phyloP scores from a whole-genome alignment of 2,329 filamentous ascomycete species.

The Arthrobotrys musiformis region DNA sequence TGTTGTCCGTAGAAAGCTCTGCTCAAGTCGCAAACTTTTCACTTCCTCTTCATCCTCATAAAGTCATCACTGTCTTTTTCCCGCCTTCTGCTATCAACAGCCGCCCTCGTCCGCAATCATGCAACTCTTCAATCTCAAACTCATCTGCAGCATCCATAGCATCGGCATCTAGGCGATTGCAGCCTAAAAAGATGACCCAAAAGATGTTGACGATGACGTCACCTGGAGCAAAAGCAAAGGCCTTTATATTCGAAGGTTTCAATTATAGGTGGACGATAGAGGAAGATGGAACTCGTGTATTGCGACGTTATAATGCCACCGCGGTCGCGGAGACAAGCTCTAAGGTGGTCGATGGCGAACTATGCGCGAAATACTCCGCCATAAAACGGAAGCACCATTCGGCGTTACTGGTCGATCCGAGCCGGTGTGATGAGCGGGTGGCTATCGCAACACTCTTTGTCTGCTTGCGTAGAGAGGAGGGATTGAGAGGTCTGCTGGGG shows the following conservation, averaged over 20 bases:
- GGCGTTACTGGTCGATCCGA: constrained; percentile 45
- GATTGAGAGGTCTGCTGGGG: constrained; percentile 43
- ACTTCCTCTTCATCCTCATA: constrained; percentile 47
- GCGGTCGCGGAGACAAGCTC: constrained; percentile 23
- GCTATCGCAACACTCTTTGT: constrained; percentile 49
- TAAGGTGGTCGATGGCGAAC: constrained; percentile 24
- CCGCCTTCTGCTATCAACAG: constrained; percentile 34
- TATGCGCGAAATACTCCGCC: constrained; percentile 48
- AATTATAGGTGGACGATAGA: constrained; percentile 47
- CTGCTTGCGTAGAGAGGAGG: constrained; percentile 44
- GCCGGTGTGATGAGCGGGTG: constrained; percentile 51
- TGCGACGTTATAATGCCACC: constrained; percentile 34
- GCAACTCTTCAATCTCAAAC: constrained; percentile 49
- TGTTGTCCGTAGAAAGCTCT: constrained; percentile 35
- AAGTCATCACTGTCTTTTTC: constrained; percentile 53
- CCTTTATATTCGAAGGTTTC: constrained; percentile 33
- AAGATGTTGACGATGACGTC: constrained; percentile 54
- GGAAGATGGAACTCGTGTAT: constrained; percentile 34
- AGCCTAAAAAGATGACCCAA: constrained; percentile 49
- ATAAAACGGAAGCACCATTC: constrained; percentile 46
- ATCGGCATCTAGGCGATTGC: constrained; percentile 32
- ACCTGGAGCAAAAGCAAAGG: constrained; percentile 33
- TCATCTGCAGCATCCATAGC: constrained; percentile 42
- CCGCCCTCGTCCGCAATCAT: constrained; percentile 49
- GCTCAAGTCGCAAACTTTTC: constrained; percentile 47